Base-by-base conservation (phyloP, 1,284 basidiomycete species). In the Tremellales sp. region DNA sequence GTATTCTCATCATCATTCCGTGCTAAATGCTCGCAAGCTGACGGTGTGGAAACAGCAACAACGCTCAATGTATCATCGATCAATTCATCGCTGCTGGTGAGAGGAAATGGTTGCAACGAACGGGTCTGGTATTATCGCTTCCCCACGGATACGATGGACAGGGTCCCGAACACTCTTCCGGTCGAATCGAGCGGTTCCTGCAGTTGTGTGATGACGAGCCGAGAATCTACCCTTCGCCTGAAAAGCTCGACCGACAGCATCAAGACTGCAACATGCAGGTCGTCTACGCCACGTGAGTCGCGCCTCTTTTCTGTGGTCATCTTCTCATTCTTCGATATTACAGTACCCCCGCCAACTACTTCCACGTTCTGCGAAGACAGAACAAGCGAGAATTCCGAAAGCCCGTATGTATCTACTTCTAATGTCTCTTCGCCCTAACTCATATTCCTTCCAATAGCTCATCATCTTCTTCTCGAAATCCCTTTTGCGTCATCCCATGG, bases 261-360 rank as follows among this genome's bases (percentile, higher is more conserved):
- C 95, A 98, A 76, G 95, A 99, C 72, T 94, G 91, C 74, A 99
- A 98, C 73, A 93, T 98, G 91, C 94, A 97, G 75, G 85, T 97
- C 57, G 89, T 95, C 32, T 97, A 97, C 76, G 86, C 89, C 16
- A 93, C 93, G 81, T 86, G 66, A 71, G 84, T 78, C 3, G 37
- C 29, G 28, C 28, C 42, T 76, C 18, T 6, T 38, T 18, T 32
- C 36, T 16, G 24, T 33, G 36, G 42, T 42, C 16, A 43, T 28
- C n/a, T n/a, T 37, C 9, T 47, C 3, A 28, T 19, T 7, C 7
- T 27, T 26, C 14, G 27, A 29, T 28, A 29, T 43, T 50, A 6
- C 57, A 86, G 84, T 28, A 93, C 89, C 0, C 88, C 89, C 9
- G 86, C 90, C 41, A 94, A 92, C 78, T 92, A 92, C 72, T 93